phyloP scores from a whole-genome alignment of 192 early-diverging fungal genomes.

The Coemansia sp. region DNA sequence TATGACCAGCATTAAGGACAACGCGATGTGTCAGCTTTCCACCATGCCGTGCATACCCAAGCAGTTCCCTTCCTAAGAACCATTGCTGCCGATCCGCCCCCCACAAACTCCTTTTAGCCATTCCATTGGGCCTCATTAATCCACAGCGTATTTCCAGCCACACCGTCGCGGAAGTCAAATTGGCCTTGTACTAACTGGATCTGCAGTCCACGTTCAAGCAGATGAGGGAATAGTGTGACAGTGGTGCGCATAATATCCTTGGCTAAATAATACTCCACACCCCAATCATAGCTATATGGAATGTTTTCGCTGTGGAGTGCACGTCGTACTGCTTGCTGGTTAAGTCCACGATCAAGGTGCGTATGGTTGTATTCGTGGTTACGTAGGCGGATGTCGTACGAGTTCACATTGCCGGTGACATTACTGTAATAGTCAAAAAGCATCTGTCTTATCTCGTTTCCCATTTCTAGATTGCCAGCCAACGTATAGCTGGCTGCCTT shows the following conservation, averaged over 20 bases:
- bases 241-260: slow-evolving; percentile 68
- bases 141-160: slow-evolving; percentile 65
- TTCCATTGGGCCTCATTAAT: slow-evolving; percentile 61
- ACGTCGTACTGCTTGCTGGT: slow-evolving; percentile 53
- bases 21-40: slow-evolving; percentile 59
- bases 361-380: slow-evolving; percentile 62
- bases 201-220: slow-evolving; percentile 57
- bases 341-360: slow-evolving; percentile 63
- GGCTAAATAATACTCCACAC: slow-evolving; percentile 54
- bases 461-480: slow-evolving; percentile 54
- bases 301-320: slow-evolving; percentile 62
- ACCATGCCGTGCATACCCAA: slow-evolving; percentile 62
- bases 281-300: slow-evolving; percentile 55
- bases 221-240: slow-evolving; percentile 54
- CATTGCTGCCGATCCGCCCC: slow-evolving; percentile 57
- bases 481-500: slow-evolving; percentile 41
- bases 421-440: slow-evolving; percentile 69
- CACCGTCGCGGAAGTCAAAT: slow-evolving; percentile 82
- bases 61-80: slow-evolving; percentile 44
- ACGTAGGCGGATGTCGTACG: slow-evolving; percentile 74
- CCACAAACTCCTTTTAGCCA: slow-evolving; percentile 51
- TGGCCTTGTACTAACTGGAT: slow-evolving; percentile 75
- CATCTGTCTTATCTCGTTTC: slow-evolving; percentile 47
- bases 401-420: slow-evolving; percentile 69
- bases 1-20: slow-evolving; percentile 71